Evolutionary conservation across 1,284 basidiomycete genomes (phyloP), one percentile per base, ranked within the genome.

Genomic region (Pseudozyma sp.): DNA sequence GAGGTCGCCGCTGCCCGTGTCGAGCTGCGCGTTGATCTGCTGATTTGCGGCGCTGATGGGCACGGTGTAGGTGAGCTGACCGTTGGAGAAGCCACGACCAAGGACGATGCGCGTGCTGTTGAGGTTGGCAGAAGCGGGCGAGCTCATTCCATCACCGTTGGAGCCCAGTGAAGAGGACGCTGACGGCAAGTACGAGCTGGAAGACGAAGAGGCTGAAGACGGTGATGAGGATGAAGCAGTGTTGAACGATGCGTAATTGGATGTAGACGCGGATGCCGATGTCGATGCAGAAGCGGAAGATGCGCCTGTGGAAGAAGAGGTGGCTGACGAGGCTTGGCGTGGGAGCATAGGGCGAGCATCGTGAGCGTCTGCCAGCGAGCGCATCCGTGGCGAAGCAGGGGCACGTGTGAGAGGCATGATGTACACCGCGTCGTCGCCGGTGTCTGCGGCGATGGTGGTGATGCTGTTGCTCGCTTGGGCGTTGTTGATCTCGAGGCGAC

Each of bases 1-100:
- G 34, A 80, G 60, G 47, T 81, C 79, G 19, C 65, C 60, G 49
- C 69, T 74, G 55, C 78, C 78, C 7, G 79, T 81, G 64, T 81
- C 79, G 54, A 80, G 59, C 60, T 81, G 79, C 5, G 75, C 58
- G 46, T 68, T 66, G 51, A 81, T 5, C 29, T 61, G 55, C 59
- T 81, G 75, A 39, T 68, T 67, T 34, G 62, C 73, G 40, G 71
- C 43, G 35, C 50, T 56, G 57, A 81, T 58, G 37, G 79, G 79
- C 5, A 74, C 58, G 8, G 64, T 75, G 59, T 81, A 81, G 40
- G 65, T 65, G 54, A 80, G 73, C 62, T 81, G 76, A 11, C 77
- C 74, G 48, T 69, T 68, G 47, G 58, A 45, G 34, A 68, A 79
- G 17, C 72, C 75, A 30, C 65, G 52, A 2, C 56, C 55, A 9